Evolutionary conservation across 2,329 filamentous ascomycete species (phyloP).

Genomic region (Graphiopsis chlorocephala): DNA sequence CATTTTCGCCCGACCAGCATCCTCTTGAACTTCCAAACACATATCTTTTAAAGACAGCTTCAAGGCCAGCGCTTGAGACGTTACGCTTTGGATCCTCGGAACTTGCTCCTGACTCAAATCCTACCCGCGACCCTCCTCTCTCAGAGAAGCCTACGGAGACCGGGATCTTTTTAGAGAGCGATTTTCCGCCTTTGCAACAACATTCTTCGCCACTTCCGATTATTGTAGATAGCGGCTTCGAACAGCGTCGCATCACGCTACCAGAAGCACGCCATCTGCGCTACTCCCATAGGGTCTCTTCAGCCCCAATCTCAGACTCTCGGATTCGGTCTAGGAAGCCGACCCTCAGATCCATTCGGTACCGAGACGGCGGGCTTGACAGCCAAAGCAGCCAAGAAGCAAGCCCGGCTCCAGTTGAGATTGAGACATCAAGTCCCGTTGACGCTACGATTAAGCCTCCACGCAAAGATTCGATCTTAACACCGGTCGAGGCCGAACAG

Average conservation of each 20-base stretch:
- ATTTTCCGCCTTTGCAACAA: constrained; percentile 7
- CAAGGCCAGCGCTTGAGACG: constrained; percentile 9
- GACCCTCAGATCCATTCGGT: background rate
- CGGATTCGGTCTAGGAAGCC: background rate
- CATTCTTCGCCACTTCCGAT: background rate
- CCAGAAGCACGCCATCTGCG: background rate
- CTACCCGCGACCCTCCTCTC: background rate
- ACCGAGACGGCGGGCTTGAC: background rate
- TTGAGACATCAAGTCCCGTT: background rate
- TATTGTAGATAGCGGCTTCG: background rate
- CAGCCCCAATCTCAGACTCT: background rate
- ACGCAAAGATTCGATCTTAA: background rate
- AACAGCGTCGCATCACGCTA: constrained; percentile 1
- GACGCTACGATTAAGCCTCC: background rate
- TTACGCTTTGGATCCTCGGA: constrained; percentile 9
- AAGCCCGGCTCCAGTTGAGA: too few species aligned
- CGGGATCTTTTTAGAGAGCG: background rate
- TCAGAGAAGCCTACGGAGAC: background rate
- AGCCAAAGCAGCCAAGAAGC: background rate
- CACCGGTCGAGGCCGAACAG: background rate
- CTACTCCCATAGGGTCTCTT: background rate
- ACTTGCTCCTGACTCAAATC: background rate
- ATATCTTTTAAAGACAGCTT: background rate
- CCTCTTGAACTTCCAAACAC: constrained; percentile 4
- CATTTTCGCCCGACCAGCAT: background rate